phyloP scores from a whole-genome alignment of 2,329 filamentous ascomycete species.

The Claviceps cyperi region DNA sequence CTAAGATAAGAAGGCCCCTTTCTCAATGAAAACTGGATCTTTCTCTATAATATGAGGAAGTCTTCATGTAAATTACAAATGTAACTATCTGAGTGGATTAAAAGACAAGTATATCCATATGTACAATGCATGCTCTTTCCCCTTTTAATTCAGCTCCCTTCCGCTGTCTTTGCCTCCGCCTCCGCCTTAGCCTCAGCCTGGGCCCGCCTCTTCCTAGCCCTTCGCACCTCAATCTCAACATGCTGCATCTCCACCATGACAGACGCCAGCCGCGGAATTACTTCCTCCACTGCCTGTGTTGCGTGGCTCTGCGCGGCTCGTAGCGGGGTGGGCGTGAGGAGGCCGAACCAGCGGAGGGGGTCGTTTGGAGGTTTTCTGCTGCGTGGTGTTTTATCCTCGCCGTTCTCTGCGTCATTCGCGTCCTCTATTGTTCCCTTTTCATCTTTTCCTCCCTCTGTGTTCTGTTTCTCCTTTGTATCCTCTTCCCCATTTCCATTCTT shows the following conservation, averaged over 20 bases:
- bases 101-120: too few relatives aligned
- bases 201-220: constrained; percentile 40
- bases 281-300: constrained; percentile 36
- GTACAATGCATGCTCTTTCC: too few relatives aligned
- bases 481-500: neutral
- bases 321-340: constrained; percentile 37
- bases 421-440: neutral
- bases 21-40: too few relatives aligned
- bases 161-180: neutral
- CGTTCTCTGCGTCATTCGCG: neutral
- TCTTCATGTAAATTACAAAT: neutral
- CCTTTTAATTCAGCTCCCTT: neutral
- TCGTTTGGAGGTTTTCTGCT: neutral
- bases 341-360: constrained; percentile 44
- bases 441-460: neutral
- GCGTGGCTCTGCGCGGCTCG: constrained; percentile 46
- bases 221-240: constrained; percentile 55
- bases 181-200: constrained; percentile 23
- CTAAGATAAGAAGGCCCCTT: too few relatives aligned
- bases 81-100: neutral
- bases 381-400: neutral
- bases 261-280: constrained; percentile 42
- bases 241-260: constrained; percentile 45
- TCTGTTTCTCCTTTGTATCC: neutral
- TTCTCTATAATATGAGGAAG: neutral